Conservation (phyloP, 176 grass and related monocot genomes). For the Avena eriantha region DNA sequence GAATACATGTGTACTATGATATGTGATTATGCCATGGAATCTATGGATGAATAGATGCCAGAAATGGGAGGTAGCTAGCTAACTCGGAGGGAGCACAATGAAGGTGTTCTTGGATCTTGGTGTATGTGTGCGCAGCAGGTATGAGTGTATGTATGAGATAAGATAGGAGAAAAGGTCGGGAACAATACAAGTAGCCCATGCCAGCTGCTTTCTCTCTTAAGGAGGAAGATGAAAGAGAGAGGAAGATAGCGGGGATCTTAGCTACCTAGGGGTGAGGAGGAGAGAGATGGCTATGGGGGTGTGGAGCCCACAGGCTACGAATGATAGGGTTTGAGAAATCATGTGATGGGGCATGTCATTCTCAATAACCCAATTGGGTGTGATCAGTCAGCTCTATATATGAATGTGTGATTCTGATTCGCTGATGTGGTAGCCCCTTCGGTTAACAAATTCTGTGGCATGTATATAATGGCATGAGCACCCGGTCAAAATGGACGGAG, state of each 20-base stretch:
- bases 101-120: slow-evolving; percentile 11
- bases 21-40: slow-evolving; percentile 20
- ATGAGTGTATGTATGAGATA: slow-evolving; percentile 33
- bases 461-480: neutral
- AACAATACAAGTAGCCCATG: slow-evolving; percentile 27
- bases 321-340: slow-evolving; percentile 64
- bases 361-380: slow-evolving; percentile 45
- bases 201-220: slow-evolving; percentile 43
- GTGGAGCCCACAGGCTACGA: slow-evolving; percentile 45
- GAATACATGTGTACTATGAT: neutral
- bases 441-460: slow-evolving; percentile 33
- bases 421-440: neutral
- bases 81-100: neutral
- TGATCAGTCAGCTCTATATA: slow-evolving; percentile 4
- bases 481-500: neutral
- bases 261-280: slow-evolving; percentile 30
- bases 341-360: slow-evolving; percentile 84
- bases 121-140: slow-evolving; percentile 25
- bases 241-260: slow-evolving; percentile 37
- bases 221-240: slow-evolving; percentile 41
- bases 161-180: slow-evolving; percentile 33
- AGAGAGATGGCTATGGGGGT: slow-evolving; percentile 18
- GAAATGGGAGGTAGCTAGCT: slow-evolving; percentile 22
- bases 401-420: neutral
- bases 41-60: slow-evolving; percentile 13